Evolutionary conservation across 768 basidiomycete species (phyloP), one percentile per base, ranked within the genome.

Genomic region (Chalciporus piperatus): DNA sequence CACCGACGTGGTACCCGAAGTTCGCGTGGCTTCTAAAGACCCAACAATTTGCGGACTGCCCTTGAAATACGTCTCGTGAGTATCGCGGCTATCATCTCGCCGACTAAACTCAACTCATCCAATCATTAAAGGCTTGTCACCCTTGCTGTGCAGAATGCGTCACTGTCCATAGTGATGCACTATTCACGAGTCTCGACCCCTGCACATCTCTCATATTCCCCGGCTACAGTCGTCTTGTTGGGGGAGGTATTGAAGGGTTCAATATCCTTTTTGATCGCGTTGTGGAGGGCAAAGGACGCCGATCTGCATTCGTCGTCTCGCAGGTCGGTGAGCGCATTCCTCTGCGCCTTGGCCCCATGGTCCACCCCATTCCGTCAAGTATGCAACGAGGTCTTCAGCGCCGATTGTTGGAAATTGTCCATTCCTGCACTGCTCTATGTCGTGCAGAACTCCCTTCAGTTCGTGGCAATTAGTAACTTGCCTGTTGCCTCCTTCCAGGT

Each of bases 401-500:
- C 80, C 1, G 96, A 98, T 66, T 95, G 92, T 72, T 98, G 95
- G 93, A 98, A 98, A 67, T 83, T 98, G 25, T 93, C 93, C 28
- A 95, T 99, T 57, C 96, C 96, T 1, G 95, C 96, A 17, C 78
- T 97, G 55, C 86, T 98, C 58, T 98, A 97, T 63, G 86, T 94
- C 57, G 80, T 96, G n/a, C 92, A 98, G 71, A 98, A 98, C 69
- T 89, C 91, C 35, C 83, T 99, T 20, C 97, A 98, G 70, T 99
- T 96, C 70, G 92, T 97, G 58, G 97, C 97, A 20, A 87, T 96
- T 55, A 83, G 84, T 58, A 98, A 99, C 71, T 82, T 99, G 51
- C 92, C 92, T 35, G 95, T 93, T 47, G 96, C 97, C 13, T 92
- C 96, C 3, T 99, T 98, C 74, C 96, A 98, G 68, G 93, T 98